Conservation (phyloP, 768 basidiomycete species). For the Botryobasidium botryosum region DNA sequence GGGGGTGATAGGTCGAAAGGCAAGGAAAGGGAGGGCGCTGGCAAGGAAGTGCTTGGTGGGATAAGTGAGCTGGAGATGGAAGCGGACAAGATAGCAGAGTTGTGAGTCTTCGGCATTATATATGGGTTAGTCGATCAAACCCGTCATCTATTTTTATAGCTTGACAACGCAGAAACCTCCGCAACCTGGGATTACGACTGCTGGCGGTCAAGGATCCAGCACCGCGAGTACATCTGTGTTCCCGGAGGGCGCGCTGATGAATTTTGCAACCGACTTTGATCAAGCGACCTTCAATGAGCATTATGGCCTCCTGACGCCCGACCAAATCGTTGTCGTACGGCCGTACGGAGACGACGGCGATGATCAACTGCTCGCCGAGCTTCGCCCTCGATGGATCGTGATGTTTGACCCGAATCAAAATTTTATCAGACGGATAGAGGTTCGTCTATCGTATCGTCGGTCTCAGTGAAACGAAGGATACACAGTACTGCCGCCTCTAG, state of each 20-base stretch:
- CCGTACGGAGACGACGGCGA: conserved; percentile 87
- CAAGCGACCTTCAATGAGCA: too few relatives aligned
- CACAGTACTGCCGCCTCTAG: conserved; percentile 25
- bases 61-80: conserved; percentile 28
- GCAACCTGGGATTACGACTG: too few relatives aligned
- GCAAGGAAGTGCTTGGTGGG: conserved; percentile 10
- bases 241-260: too few relatives aligned
- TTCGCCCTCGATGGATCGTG: conserved; percentile 81
- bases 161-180: too few relatives aligned
- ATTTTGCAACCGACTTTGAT: too few relatives aligned
- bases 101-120: conserved; percentile 28
- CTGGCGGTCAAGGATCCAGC: too few relatives aligned
- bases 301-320: conserved; percentile 64
- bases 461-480: too few relatives aligned
- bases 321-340: conserved; percentile 70
- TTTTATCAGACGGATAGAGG: conserved; percentile 85
- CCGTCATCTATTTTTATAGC: too few relatives aligned
- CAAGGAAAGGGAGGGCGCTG: conserved; percentile 14
- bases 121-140: too few relatives aligned
- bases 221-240: too few relatives aligned
- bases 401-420: conserved; percentile 93
- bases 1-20: conserved; percentile 7
- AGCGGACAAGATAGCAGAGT: conserved; percentile 36
- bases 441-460: conserved; percentile 19
- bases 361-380: conserved; percentile 70